These are phyloP conservation scores for Diplogelasinospora grovesii DNA, from an alignment of 495 filamentous ascomycete genomes.

Conservation along the genomic window DNA sequence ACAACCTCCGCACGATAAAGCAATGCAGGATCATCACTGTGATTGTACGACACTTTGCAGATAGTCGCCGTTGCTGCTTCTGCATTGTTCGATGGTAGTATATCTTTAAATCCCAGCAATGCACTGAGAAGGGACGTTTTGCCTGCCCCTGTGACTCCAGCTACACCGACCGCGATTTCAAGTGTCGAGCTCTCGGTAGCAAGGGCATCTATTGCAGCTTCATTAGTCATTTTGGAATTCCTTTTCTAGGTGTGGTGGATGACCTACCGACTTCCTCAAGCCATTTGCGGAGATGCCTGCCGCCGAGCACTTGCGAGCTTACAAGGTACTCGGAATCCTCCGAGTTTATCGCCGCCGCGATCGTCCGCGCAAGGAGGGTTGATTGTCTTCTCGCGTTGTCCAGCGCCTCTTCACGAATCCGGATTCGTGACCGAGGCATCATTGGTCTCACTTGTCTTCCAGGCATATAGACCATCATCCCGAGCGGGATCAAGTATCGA, in stretches of 20 bases:
- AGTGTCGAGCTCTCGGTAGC: not conserved
- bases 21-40: not conserved
- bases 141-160: constrained; percentile 22
- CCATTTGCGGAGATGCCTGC: not conserved
- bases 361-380: not conserved
- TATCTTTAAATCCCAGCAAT: constrained; percentile 12
- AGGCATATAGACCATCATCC: no score
- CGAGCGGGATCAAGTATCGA: no score
- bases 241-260: not conserved
- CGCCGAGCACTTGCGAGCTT: not conserved
- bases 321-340: not conserved
- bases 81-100: constrained; percentile 17
- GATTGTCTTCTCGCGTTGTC: not conserved
- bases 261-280: not conserved
- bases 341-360: not conserved
- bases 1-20: constrained; percentile 12
- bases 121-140: constrained; percentile 26
- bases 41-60: constrained; percentile 16
- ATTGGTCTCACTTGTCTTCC: no score
- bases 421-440: no score
- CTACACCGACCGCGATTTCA: constrained; percentile 18
- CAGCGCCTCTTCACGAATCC: constrained; percentile 4
- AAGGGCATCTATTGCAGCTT: not conserved
- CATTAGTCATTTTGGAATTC: not conserved
- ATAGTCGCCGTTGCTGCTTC: constrained; percentile 19